Base-by-base conservation (phyloP, 306 rosid genomes). In the Crotalaria pallida region DNA sequence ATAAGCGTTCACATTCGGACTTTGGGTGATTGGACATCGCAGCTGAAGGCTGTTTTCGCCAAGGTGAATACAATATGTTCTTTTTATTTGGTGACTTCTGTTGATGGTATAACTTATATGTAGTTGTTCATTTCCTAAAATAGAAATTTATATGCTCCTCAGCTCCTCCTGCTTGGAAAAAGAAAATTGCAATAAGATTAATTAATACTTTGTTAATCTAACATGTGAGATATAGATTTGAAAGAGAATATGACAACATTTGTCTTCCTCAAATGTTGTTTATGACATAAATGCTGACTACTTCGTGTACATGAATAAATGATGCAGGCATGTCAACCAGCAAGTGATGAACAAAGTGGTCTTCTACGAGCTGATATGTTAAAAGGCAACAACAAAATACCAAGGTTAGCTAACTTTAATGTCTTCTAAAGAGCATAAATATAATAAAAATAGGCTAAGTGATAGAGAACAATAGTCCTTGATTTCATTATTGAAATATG, bases 21-120 rank as follows among this genome's bases (percentile, higher is more conserved):
- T 15, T 67, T 79, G 4, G 96, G 98, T 43, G 98, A 93, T 40
- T 90, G 97, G 98, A 87, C 98, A 22, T 84, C 96, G 5, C 94
- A 84, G 64, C 88, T 87, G 44, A 88, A 85, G 75, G 57, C 58
- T 57, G 74, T 87, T 76, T 93, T 93, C 69, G 82, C 96, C 45
- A 84, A 85, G 96, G 98, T 93, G 60, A 21, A 15, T 40, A 43
- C 22, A 59, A 1, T 38, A 1, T 29, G 11, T 51, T 59, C n/a
- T 53, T 59, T 44, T 17, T 11, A 17, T 60, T 24, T 27, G 21
- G 13, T 11, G 1, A 48, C 18, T 64, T 64, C 18, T 0, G 3
- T 12, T 48, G 6, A 41, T 36, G 10, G 62, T 13, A 27, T 27
- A 27, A 27, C 31, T 41, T 19, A 38, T 12, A 56, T 49, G 36